These are phyloP conservation scores for Penicillium olsonii DNA, from an alignment of 2,329 filamentous ascomycete species.

Conservation along the genomic window DNA sequence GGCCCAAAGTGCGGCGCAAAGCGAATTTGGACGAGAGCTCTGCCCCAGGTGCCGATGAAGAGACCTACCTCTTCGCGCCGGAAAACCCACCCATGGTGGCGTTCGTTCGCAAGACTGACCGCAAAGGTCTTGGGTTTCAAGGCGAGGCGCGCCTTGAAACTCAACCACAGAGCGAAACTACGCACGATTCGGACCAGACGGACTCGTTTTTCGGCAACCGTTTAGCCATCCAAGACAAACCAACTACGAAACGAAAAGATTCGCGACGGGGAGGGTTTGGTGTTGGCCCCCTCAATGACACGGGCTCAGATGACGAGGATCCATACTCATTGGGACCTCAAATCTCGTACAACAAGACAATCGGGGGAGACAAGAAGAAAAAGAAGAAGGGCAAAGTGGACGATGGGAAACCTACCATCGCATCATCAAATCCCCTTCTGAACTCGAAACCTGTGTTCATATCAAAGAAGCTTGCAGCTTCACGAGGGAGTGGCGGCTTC, in stretches of 20 bases:
- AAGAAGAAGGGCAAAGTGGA: constrained; percentile 58
- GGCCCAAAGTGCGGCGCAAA: constrained; percentile 76
- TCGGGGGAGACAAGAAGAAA: constrained; percentile 81
- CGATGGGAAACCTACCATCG: constrained; percentile 42
- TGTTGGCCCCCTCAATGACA: constrained; percentile 87
- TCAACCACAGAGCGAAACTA: constrained; percentile 8
- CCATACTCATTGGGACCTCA: constrained; percentile 88
- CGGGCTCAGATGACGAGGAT: constrained; percentile 91
- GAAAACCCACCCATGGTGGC: constrained; percentile 69
- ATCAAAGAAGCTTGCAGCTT: constrained; percentile 60
- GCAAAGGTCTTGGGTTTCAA: constrained; percentile 50
- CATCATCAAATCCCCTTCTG: constrained; percentile 64
- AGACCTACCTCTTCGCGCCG: constrained; percentile 78
- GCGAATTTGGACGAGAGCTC: constrained; percentile 65
- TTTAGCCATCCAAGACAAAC: constrained; percentile 32
- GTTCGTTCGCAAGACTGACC: constrained; percentile 47
- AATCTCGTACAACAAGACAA: constrained; percentile 80
- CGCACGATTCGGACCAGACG: constrained; percentile 23
- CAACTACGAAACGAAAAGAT: constrained; percentile 54
- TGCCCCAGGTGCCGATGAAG: constrained; percentile 40
- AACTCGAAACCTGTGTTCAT: constrained; percentile 73
- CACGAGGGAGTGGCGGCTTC: constrained; percentile 51
- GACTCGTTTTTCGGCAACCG: constrained; percentile 43
- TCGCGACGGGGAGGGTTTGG: constrained; percentile 70
- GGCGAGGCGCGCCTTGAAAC: constrained; percentile 39